phyloP scores from a whole-genome alignment of 2,329 filamentous ascomycete genomes.

The Zymoseptoria crescenta region DNA sequence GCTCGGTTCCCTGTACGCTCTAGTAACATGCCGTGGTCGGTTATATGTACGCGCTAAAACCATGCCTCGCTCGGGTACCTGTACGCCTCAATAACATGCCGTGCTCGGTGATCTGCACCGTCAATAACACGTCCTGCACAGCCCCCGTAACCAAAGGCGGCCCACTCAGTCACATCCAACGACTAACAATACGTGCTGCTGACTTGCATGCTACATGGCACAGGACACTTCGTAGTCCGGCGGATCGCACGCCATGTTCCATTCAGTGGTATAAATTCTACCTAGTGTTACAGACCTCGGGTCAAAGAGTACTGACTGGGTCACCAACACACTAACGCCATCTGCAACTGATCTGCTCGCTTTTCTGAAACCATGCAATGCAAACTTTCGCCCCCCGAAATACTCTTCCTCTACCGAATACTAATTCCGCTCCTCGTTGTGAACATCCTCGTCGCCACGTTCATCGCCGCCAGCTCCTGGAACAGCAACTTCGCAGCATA shows the following conservation, averaged over 20 bases:
- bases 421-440: constrained; percentile 44
- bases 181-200: not conserved
- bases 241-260: not conserved
- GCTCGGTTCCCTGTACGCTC: too few relatives aligned
- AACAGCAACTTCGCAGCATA: constrained; percentile 97
- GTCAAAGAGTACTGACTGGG: not conserved
- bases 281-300: not conserved
- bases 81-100: too few relatives aligned
- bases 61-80: too few relatives aligned
- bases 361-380: not conserved
- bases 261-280: not conserved
- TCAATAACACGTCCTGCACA: too few relatives aligned
- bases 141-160: too few relatives aligned
- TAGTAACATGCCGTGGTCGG: too few relatives aligned
- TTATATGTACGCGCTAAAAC: too few relatives aligned
- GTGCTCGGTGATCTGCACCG: too few relatives aligned
- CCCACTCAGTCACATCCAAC: too few relatives aligned
- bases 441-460: constrained; percentile 96
- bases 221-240: not conserved
- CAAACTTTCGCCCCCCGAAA: not conserved
- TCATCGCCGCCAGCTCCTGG: constrained; percentile 97
- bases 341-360: not conserved
- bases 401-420: constrained; percentile 18
- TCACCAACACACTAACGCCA: not conserved
- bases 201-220: not conserved